phyloP scores from a whole-genome alignment of 1,284 basidiomycete genomes.

The Trichosporon sp. region DNA sequence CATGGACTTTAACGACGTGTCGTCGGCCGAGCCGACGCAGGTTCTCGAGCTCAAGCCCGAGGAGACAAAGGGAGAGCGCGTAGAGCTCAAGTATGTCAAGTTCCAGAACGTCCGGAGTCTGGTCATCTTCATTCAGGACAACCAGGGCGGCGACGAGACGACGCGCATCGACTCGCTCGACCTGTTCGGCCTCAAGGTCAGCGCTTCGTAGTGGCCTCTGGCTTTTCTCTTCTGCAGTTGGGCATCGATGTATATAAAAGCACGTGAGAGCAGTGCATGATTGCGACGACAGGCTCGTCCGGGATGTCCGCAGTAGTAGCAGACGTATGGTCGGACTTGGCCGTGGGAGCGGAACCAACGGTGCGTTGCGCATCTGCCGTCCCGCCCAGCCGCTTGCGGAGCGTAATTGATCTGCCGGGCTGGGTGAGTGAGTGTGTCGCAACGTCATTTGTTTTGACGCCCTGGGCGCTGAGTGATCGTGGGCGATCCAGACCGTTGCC shows the following conservation, averaged over 20 bases:
- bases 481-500: neutral
- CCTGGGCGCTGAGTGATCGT: neutral
- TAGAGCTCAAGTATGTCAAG: constrained; percentile 65
- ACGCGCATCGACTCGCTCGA: constrained; percentile 74
- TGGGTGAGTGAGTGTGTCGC: neutral
- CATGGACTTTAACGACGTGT: constrained; percentile 59
- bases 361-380: too few species aligned
- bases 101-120: constrained; percentile 72
- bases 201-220: neutral
- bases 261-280: neutral
- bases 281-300: too few species aligned
- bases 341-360: neutral
- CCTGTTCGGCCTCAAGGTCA: constrained; percentile 54
- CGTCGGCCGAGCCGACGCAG: constrained; percentile 43
- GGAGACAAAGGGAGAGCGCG: constrained; percentile 54
- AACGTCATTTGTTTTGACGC: neutral
- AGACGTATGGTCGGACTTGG: neutral
- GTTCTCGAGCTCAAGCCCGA: constrained; percentile 44
- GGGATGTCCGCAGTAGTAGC: too few species aligned
- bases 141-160: constrained; percentile 66
- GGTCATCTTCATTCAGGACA: constrained; percentile 70
- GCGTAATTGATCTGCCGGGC: neutral
- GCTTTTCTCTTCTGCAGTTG: neutral
- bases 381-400: too few species aligned
- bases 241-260: neutral